Conservation (phyloP, 108 stramenopile genomes). For the Aurantiochytrium sp. region DNA sequence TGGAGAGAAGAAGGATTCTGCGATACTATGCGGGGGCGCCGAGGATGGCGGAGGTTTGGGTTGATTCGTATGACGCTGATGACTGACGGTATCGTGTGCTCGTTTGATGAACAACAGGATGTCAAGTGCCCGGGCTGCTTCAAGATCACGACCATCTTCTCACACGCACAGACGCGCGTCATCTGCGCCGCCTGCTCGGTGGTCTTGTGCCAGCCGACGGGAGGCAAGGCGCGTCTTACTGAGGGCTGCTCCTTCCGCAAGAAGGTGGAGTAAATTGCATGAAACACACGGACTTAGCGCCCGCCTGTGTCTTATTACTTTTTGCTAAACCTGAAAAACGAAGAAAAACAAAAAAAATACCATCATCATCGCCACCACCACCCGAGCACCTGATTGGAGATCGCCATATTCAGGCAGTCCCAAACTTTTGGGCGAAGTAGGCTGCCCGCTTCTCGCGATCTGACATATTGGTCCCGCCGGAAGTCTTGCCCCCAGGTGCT, state of each 20-base stretch:
- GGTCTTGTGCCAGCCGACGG: slow-evolving; percentile 96
- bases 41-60: too few relatives aligned
- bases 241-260: slow-evolving; percentile 99
- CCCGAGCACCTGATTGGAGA: too few relatives aligned
- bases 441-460: slow-evolving; percentile 28
- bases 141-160: slow-evolving; percentile 92
- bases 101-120: slow-evolving; percentile 47
- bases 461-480: not conserved
- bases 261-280: slow-evolving; percentile 84
- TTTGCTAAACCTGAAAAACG: not conserved
- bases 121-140: slow-evolving; percentile 99
- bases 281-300: slow-evolving; percentile 28
- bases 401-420: not conserved
- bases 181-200: slow-evolving; percentile 89
- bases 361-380: too few relatives aligned
- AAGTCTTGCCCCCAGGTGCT: not conserved
- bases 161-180: slow-evolving; percentile 91
- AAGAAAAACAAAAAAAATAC: too few relatives aligned
- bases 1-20: too few relatives aligned
- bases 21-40: too few relatives aligned
- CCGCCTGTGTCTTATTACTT: slow-evolving; percentile 1
- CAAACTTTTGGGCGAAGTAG: slow-evolving; percentile 16
- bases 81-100: not conserved
- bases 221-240: slow-evolving; percentile 92
- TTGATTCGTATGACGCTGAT: not conserved